Evolutionary conservation across 805 yeast genomes (phyloP).

Genomic region (Scheffersomyces stipitis): DNA sequence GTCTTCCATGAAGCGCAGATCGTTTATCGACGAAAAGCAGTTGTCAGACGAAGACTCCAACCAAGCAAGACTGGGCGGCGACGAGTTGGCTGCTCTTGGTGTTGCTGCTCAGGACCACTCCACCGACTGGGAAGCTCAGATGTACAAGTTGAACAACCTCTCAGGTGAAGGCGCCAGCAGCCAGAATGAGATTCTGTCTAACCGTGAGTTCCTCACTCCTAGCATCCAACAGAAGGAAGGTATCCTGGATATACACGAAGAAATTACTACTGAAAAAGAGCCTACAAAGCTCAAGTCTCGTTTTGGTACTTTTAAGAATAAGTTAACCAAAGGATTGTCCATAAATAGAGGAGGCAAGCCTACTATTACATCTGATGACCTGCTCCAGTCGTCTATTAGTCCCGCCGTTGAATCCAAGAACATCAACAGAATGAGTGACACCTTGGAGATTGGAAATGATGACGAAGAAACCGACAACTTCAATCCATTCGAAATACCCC

Average conservation of each 20-base stretch:
- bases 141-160: constrained; percentile 47
- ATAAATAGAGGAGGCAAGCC: constrained; percentile 13
- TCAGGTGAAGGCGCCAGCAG: constrained; percentile 4
- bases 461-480: constrained; percentile 10
- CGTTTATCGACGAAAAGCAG: background rate
- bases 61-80: constrained; percentile 6
- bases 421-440: constrained; percentile 26
- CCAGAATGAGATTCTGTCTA: too few relatives aligned
- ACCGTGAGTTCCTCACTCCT: too few relatives aligned
- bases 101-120: constrained; percentile 80
- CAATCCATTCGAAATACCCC: constrained; percentile 6
- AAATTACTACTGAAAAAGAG: too few relatives aligned
- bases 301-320: constrained; percentile 45
- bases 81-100: constrained; percentile 59
- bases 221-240: too few relatives aligned
- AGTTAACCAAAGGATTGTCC: constrained; percentile 45
- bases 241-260: too few relatives aligned
- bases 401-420: constrained; percentile 1
- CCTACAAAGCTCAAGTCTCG: too few relatives aligned
- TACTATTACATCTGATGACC: too few relatives aligned
- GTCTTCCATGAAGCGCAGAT: constrained; percentile 20
- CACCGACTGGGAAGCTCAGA: constrained; percentile 69
- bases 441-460: constrained; percentile 17
- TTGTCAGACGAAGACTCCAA: constrained; percentile 1
- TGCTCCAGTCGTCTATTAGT: too few relatives aligned